phyloP scores from a whole-genome alignment of 257 asterid genomes.

The Nicotiana paniculata region DNA sequence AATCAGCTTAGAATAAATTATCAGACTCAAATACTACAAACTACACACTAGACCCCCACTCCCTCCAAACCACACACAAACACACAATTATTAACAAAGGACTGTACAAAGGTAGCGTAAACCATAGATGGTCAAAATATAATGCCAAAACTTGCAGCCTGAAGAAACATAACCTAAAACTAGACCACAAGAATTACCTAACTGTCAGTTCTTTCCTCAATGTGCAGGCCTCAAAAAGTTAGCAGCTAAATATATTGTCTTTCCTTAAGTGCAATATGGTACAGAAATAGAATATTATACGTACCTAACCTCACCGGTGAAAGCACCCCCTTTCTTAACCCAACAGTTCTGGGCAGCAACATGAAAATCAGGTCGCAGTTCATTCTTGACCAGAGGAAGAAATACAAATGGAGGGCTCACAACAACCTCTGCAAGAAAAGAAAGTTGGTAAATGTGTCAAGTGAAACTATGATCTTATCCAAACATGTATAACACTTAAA shows the following conservation, averaged over 20 bases:
- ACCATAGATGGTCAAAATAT: background rate
- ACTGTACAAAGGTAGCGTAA: background rate
- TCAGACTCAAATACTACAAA: background rate
- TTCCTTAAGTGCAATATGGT: background rate
- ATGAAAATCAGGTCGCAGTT: conserved; percentile 71
- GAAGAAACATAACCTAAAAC: background rate
- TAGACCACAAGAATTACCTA: conserved; percentile 3
- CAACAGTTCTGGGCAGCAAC: conserved; percentile 98
- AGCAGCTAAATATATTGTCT: background rate
- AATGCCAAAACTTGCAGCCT: background rate
- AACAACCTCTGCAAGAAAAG: conserved; percentile 72
- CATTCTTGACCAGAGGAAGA: conserved; percentile 57
- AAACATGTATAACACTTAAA: background rate
- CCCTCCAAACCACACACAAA: no score
- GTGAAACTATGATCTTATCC: background rate
- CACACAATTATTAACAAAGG: background rate
- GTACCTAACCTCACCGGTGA: conserved; percentile 92
- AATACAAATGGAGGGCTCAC: conserved; percentile 94
- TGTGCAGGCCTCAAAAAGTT: background rate
- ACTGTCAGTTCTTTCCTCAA: background rate
- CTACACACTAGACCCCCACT: background rate
- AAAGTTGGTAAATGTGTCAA: background rate
- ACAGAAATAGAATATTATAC: background rate
- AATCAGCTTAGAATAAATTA: background rate
- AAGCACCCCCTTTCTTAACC: conserved; percentile 99